A percentile compares a stretch with the other conserved stretches of the same genome.
phyloP scores from a whole-genome alignment of 2,329 filamentous ascomycete genomes.

The Fusarium buxicola region DNA sequence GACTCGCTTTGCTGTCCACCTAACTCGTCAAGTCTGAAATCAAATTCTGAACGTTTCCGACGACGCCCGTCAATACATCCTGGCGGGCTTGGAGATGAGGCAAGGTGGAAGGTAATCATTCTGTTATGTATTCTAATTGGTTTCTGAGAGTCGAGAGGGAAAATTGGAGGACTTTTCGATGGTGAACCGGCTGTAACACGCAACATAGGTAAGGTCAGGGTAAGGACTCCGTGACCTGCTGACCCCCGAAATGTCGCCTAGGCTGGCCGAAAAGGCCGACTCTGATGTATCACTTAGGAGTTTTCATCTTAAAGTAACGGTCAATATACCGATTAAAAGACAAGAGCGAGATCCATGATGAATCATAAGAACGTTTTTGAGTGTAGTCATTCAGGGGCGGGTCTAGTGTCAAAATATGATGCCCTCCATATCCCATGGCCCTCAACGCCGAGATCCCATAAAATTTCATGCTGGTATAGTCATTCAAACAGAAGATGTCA shows the following conservation, averaged over 20 bases:
- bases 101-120: constrained; percentile 42
- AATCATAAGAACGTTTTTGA: constrained; percentile 29
- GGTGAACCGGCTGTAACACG: constrained; percentile 34
- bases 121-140: constrained; percentile 48
- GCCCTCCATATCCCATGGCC: constrained; percentile 48
- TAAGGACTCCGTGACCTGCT: constrained; percentile 60
- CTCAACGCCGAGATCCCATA: constrained; percentile 52
- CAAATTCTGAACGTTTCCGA: background rate
- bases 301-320: constrained; percentile 31
- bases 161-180: constrained; percentile 19
- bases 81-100: constrained; percentile 22
- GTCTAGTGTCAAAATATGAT: constrained; percentile 47
- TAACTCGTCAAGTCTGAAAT: constrained; percentile 22
- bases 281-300: constrained; percentile 45
- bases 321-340: constrained; percentile 8
- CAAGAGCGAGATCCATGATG: constrained; percentile 3
- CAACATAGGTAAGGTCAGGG: constrained; percentile 65
- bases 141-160: constrained; percentile 34
- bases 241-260: constrained; percentile 42
- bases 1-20: constrained; percentile 5
- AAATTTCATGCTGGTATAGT: constrained; percentile 51
- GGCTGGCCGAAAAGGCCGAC: constrained; percentile 32
- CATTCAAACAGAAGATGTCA: constrained; percentile 47
- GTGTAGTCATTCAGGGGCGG: constrained; percentile 44
- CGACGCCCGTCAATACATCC: constrained; percentile 7